Base-by-base conservation (phyloP, 805 yeast genomes). In the Candida maltosa region DNA sequence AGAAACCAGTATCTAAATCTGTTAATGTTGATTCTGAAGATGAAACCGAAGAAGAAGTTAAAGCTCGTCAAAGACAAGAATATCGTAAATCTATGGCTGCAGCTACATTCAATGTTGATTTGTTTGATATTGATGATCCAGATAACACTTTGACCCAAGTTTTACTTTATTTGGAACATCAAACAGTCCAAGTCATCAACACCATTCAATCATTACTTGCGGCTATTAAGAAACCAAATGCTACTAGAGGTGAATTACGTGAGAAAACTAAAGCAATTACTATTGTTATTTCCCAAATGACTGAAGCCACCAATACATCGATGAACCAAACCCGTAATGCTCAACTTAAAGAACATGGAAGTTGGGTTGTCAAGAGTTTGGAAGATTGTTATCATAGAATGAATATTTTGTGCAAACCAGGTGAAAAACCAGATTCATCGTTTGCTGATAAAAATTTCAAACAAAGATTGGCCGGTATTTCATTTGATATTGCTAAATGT, bases 401-500 rank as follows among this genome's bases (percentile, higher is more conserved):
- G 94, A 76, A 76, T 31, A 70, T 73, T 19, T 70, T 91, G 41
- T 82, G 89, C 53, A 61, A 58, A 42, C 65, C 69, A 10, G 27
- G 49, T 5, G 67, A 61, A 20, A 60, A 60, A 45, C 50, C 60
- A 26, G 84, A 80, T 45, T 62, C 52, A 23, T 86, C 80, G 35
- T 80, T 74, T 53, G 96, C 96, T 2, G 95, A 87, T 54, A 83
- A 85, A 57, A 84, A 84, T 48, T 83, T 87, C 65, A 87, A 87
- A 60, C 97, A 91, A 60, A 76, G 97, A 51, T 75, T 91, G 45
- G 97, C 97, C 0, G 97, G 97, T 2, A 83, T 89, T 47, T 91
- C 96, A 19, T 91, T 88, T 64, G 97, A 91, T 57, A 86, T 91
- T 62, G 97, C 97, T 16, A 88, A 91, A 60, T 84, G 95, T 58